Conservation (phyloP, 2,329 filamentous ascomycete species). For the Penicillium oxalicum region DNA sequence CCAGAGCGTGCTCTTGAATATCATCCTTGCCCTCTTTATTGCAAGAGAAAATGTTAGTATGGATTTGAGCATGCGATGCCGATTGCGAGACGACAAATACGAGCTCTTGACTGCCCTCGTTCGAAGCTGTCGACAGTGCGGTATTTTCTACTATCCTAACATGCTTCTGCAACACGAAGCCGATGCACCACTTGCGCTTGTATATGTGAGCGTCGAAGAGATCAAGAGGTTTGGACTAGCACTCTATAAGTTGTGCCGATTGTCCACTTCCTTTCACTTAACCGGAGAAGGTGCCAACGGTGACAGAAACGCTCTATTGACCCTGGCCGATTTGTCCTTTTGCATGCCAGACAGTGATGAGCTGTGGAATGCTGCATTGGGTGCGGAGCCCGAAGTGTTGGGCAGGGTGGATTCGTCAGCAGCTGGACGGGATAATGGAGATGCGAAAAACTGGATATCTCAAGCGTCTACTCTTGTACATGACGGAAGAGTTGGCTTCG, state of each 20-base stretch:
- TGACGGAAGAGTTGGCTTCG: constrained; percentile 2
- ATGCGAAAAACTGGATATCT: constrained; percentile 15
- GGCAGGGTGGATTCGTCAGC: background rate
- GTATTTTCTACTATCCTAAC: constrained; percentile 22
- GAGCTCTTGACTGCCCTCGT: constrained; percentile 18
- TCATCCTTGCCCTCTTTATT: constrained; percentile 20
- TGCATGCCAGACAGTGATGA: constrained; percentile 20
- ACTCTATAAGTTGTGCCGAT: constrained; percentile 21
- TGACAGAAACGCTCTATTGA: constrained; percentile 10
- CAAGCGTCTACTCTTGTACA: constrained; percentile 5
- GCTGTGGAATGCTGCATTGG: constrained; percentile 11
- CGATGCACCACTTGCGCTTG: constrained; percentile 13
- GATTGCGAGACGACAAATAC: constrained; percentile 8
- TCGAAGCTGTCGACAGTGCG: constrained; percentile 17
- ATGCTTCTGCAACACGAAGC: constrained; percentile 17
- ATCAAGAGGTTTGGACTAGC: constrained; percentile 25
- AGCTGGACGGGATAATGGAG: constrained; percentile 8
- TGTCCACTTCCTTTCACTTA: background rate
- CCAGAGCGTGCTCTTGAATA: constrained; percentile 23
- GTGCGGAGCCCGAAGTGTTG: background rate
- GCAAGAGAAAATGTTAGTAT: constrained; percentile 3
- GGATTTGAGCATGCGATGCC: constrained; percentile 9
- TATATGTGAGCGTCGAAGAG: constrained; percentile 22
- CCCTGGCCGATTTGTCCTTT: constrained; percentile 18
- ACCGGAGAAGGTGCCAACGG: background rate